Evolutionary conservation across 352 stramenopile species (phyloP).

Genomic region (Phytophthora sp.): DNA sequence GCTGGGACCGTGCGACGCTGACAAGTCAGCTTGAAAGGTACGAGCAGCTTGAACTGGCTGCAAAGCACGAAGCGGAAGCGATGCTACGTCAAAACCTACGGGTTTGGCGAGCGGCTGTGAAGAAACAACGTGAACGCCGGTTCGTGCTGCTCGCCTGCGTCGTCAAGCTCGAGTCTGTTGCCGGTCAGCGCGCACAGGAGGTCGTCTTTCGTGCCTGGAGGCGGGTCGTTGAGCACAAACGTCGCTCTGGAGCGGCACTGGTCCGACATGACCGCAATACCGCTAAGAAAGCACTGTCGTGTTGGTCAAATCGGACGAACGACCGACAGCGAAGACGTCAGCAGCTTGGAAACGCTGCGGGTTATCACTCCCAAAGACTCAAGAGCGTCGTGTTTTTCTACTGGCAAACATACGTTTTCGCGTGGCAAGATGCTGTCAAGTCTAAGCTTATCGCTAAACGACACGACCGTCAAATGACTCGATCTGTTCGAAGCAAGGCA

Average conservation of each 20-base stretch:
- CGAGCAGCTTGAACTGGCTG: constrained; percentile 18
- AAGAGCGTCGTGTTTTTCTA: constrained; percentile 62
- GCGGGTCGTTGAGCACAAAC: constrained; percentile 7
- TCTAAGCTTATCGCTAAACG: constrained; percentile 14
- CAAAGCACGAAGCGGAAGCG: not conserved
- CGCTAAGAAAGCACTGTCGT: constrained; percentile 2
- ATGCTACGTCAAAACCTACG: constrained; percentile 13
- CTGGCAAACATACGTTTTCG: constrained; percentile 80
- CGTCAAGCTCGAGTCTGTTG: constrained; percentile 50
- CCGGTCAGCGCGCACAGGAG: constrained; percentile 17
- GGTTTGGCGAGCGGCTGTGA: constrained; percentile 26
- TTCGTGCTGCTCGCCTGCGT: constrained; percentile 60
- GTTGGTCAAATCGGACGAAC: constrained; percentile 21
- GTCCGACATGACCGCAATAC: constrained; percentile 5
- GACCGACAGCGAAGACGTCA: constrained; percentile 7
- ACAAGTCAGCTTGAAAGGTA: constrained; percentile 9
- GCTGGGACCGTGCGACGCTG: constrained; percentile 10
- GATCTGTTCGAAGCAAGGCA: not conserved
- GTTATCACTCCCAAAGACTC: constrained; percentile 42
- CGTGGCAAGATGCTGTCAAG: constrained; percentile 61
- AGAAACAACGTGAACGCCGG: constrained; percentile 41
- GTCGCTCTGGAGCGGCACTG: constrained; percentile 4
- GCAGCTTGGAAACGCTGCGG: constrained; percentile 22
- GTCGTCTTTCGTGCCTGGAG: constrained; percentile 37
- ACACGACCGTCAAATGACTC: not conserved